Percentiles rank a stretch among this genome's conserved stretches.
phyloP scores from a whole-genome alignment of 2,329 filamentous ascomycete genomes.

The Colletotrichum noveboracense region DNA sequence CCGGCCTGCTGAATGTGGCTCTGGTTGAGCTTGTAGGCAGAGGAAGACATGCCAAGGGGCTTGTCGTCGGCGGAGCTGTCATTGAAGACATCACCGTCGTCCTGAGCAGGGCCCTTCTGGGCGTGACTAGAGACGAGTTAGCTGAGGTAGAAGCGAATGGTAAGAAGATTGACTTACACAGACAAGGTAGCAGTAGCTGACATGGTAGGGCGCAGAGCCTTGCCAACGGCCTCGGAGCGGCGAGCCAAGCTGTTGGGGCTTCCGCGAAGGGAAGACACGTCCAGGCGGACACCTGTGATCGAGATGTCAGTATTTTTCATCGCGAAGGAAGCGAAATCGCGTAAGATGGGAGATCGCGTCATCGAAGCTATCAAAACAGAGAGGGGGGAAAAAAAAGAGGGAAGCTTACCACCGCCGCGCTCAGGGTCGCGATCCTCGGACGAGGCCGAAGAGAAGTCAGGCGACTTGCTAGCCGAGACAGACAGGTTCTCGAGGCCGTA shows the following conservation, averaged over 20 bases:
- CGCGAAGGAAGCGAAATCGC: not conserved
- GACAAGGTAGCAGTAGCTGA: constrained; percentile 7
- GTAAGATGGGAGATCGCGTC: not conserved
- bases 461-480: not conserved
- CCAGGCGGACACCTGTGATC: not conserved
- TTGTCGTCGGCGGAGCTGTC: not conserved
- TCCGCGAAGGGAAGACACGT: constrained; percentile 2
- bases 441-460: not conserved
- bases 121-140: not conserved
- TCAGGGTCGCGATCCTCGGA: constrained; percentile 1
- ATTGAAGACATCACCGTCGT: constrained; percentile 5
- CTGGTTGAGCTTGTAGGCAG: constrained; percentile 1
- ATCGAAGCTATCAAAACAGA: not conserved
- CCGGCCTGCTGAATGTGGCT: not conserved
- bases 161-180: not conserved
- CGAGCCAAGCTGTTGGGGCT: constrained; percentile 1
- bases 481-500: not conserved
- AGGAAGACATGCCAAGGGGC: not conserved
- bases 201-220: constrained; percentile 9
- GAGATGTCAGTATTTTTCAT: not conserved
- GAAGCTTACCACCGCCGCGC: not conserved
- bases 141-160: not conserved
- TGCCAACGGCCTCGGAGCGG: not conserved
- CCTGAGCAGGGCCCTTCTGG: not conserved
- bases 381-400: not conserved